Percentiles rank a stretch among this genome's conserved stretches.
Evolutionary conservation across 768 basidiomycete genomes (phyloP).

Genomic region (Peribolospora baueri): DNA sequence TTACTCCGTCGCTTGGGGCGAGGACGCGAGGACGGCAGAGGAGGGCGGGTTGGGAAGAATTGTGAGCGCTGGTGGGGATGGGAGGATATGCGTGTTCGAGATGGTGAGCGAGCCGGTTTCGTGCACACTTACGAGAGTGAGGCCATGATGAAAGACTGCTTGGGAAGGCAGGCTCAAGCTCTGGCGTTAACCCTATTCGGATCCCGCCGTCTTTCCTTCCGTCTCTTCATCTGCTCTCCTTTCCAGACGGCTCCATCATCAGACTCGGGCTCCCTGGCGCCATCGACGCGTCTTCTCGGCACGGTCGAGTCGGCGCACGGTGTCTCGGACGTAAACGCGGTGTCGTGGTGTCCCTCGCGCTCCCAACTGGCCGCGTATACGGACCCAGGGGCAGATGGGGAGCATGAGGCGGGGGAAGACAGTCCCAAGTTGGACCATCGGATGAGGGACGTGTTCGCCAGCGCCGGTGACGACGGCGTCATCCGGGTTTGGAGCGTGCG

Average conservation of each 20-base stretch:
- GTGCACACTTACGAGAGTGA: neutral
- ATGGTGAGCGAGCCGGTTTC: constrained; percentile 18
- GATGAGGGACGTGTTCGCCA: constrained; percentile 43
- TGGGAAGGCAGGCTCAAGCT: neutral
- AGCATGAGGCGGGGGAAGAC: neutral
- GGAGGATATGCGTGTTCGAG: constrained; percentile 56
- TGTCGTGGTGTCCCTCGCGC: constrained; percentile 41
- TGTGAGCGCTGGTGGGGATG: constrained; percentile 68
- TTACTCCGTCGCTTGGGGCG: constrained; percentile 56
- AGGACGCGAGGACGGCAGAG: constrained; percentile 20
- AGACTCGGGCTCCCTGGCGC: neutral
- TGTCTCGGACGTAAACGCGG: constrained; percentile 58
- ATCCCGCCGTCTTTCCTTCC: neutral
- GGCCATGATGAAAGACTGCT: neutral
- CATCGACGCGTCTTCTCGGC: constrained; percentile 27
- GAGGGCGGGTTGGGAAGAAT: constrained; percentile 42
- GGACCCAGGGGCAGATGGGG: constrained; percentile 2
- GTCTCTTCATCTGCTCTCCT: neutral
- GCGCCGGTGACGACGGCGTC: constrained; percentile 62
- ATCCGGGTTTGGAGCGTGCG: constrained; percentile 45
- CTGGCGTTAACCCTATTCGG: neutral
- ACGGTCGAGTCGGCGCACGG: constrained; percentile 44
- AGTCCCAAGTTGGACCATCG: constrained; percentile 23
- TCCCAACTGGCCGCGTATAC: neutral
- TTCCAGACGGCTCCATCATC: neutral